phyloP scores from a whole-genome alignment of 2,329 filamentous ascomycete genomes.

The Botrytis paeoniae region DNA sequence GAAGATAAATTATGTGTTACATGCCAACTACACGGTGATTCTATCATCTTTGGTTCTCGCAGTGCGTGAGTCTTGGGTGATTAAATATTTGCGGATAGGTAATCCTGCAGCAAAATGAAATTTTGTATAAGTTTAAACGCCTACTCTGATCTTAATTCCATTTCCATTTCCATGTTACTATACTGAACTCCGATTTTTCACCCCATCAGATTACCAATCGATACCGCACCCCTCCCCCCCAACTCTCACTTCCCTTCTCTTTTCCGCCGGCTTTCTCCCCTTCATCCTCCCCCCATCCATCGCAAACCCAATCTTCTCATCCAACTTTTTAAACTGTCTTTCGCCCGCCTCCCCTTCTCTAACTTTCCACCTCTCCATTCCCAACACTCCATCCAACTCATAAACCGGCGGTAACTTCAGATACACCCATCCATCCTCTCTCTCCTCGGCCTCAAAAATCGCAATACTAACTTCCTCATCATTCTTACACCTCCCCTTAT shows the following conservation, averaged over 20 bases:
- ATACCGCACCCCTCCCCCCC: slow-evolving; percentile 3
- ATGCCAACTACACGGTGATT: no score
- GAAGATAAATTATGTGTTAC: no score
- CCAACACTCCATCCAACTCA: slow-evolving; percentile 75
- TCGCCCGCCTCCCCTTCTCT: slow-evolving; percentile 61
- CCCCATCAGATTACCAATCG: not conserved
- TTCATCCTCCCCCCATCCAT: not conserved
- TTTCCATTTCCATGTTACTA: not conserved
- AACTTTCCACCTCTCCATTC: slow-evolving; percentile 76
- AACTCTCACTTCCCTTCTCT: not conserved
- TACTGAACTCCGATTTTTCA: not conserved
- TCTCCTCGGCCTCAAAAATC: slow-evolving; percentile 73
- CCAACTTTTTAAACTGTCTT: slow-evolving; percentile 37
- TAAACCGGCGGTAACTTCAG: slow-evolving; percentile 75
- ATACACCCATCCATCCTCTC: slow-evolving; percentile 75
- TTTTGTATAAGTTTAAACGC: no score
- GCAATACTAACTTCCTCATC: slow-evolving; percentile 76
- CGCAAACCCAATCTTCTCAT: slow-evolving; percentile 26
- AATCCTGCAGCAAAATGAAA: no score
- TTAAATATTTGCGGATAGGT: no score
- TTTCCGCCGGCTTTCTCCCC: slow-evolving; percentile 2
- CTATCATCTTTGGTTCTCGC: no score
- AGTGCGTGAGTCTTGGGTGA: no score
- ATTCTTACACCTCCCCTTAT: slow-evolving; percentile 69
- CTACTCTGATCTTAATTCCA: not conserved